Evolutionary conservation across 176 grass and related monocot species (phyloP), one percentile per base, ranked within the genome.

Genomic region (Eragrostis nindensis): DNA sequence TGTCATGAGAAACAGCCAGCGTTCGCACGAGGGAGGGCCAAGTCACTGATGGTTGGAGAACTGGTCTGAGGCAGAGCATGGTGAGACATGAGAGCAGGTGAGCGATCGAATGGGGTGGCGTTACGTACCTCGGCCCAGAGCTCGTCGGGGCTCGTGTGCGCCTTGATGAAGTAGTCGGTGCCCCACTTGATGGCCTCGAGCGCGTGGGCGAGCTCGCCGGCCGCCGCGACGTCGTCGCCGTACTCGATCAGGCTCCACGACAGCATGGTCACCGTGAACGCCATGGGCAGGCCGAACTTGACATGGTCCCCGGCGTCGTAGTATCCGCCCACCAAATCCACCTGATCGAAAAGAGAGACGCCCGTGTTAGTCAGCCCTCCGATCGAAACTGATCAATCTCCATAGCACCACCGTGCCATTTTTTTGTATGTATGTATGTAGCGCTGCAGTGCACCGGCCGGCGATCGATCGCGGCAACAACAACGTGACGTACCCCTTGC

Each of bases 231-330:
- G 70, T 92, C 87, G 12, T 4, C 78, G 40, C 93, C 85, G 82
- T 92, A 90, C 85, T 96, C 87, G 42, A 96, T 65, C 22, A 82
- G 44, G 79, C 93, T 96, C 93, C 93, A 96, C 27, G 93, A 92
- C 22, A 96, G 87, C 90, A 96, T 96, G 13, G 93, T 96, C 36
- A 96, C 87, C 42, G 93, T 96, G 76, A 96, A 96, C 19, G 93
- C 93, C 90, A 92, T 96, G 12, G 93, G 93, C 25, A 96, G 84
- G 25, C 93, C 93, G 75, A 96, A 96, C 83, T 96, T 96, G 71
- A 96, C 93, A 26, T 96, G 93, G 53, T 96, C 93, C 4, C 93
- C 93, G 48, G 93, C 93, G 68, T 96, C 93, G 63, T 96, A 96
- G 87, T 96, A 96, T 0, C 93, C 93, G 38, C 93, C 93, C 9